Percentiles rank a stretch among this genome's conserved stretches.
Evolutionary conservation across 257 asterid species (phyloP).

Genomic region (Henckelia pumila): DNA sequence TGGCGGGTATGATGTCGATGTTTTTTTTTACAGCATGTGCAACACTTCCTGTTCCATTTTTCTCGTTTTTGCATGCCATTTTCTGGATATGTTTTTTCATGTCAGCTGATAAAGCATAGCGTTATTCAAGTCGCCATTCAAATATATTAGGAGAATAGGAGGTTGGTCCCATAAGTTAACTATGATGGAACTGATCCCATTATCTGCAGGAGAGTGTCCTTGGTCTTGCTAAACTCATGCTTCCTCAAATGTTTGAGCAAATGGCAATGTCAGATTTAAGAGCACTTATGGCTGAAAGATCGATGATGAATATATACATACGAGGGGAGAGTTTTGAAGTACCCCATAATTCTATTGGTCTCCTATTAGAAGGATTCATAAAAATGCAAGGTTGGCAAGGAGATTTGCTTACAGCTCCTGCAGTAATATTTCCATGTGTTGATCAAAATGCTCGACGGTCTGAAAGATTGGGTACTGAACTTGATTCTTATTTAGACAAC

Average conservation of each 20-base stretch:
- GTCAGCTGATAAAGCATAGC: too few relatives aligned
- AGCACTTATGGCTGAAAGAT: slow-evolving; percentile 66
- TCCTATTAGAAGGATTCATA: slow-evolving; percentile 83
- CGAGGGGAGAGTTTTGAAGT: slow-evolving; percentile 81
- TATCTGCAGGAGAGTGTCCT: slow-evolving; percentile 77
- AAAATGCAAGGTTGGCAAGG: slow-evolving; percentile 57
- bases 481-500: slow-evolving; percentile 13
- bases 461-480: slow-evolving; percentile 57
- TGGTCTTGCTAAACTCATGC: slow-evolving; percentile 70
- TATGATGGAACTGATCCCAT: slow-evolving; percentile 21
- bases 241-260: slow-evolving; percentile 77
- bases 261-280: slow-evolving; percentile 79
- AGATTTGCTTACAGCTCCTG: slow-evolving; percentile 69
- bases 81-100: background rate
- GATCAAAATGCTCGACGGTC: slow-evolving; percentile 49
- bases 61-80: slow-evolving; percentile 11
- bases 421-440: slow-evolving; percentile 48
- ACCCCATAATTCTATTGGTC: slow-evolving; percentile 70
- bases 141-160: slow-evolving; percentile 17
- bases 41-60: slow-evolving; percentile 19
- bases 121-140: slow-evolving; percentile 7
- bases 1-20: slow-evolving; percentile 65
- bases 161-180: slow-evolving; percentile 17
- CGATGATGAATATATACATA: slow-evolving; percentile 59
- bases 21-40: slow-evolving; percentile 17